Evolutionary conservation across 2,329 filamentous ascomycete genomes (phyloP).

Genomic region (Stachybotrys echinatus): DNA sequence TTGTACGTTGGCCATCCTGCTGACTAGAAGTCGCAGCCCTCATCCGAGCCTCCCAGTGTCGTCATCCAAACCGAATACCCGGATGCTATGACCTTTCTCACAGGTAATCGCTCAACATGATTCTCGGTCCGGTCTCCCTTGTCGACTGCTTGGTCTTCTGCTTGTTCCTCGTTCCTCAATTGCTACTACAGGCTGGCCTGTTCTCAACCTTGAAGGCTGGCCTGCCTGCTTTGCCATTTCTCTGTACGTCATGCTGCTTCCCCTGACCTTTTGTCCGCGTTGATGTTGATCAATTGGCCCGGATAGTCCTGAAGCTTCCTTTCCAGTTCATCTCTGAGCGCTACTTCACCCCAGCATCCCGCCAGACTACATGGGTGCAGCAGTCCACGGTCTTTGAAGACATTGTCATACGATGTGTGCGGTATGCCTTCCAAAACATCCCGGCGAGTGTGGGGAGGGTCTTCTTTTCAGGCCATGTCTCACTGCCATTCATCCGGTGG

Average conservation of each 20-base stretch:
- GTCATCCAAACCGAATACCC: neutral
- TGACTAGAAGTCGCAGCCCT: no score
- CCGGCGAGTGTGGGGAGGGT: conserved; percentile 64
- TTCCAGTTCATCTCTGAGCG: conserved; percentile 23
- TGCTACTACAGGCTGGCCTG: conserved; percentile 63
- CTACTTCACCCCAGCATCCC: conserved; percentile 18
- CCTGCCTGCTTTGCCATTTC: conserved; percentile 61
- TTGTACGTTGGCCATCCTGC: no score
- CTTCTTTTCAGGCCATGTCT: conserved; percentile 71
- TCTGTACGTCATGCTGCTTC: conserved; percentile 43
- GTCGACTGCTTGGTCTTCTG: conserved; percentile 72
- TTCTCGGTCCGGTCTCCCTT: conserved; percentile 68
- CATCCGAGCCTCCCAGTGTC: neutral
- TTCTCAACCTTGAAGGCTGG: conserved; percentile 52
- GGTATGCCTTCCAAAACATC: conserved; percentile 70
- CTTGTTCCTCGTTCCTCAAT: conserved; percentile 63
- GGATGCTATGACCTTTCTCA: neutral
- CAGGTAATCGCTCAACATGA: conserved; percentile 44
- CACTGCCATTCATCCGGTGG: conserved; percentile 69
- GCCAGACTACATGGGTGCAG: conserved; percentile 57
- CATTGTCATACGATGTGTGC: conserved; percentile 69
- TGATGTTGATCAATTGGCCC: conserved; percentile 4
- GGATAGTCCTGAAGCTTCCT: conserved; percentile 21
- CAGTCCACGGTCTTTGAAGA: conserved; percentile 71
- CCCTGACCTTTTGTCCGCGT: conserved; percentile 1